Percentiles rank a stretch among this genome's conserved stretches.
phyloP scores from a whole-genome alignment of 768 basidiomycete genomes.

The Paxillus ammoniavirescens region DNA sequence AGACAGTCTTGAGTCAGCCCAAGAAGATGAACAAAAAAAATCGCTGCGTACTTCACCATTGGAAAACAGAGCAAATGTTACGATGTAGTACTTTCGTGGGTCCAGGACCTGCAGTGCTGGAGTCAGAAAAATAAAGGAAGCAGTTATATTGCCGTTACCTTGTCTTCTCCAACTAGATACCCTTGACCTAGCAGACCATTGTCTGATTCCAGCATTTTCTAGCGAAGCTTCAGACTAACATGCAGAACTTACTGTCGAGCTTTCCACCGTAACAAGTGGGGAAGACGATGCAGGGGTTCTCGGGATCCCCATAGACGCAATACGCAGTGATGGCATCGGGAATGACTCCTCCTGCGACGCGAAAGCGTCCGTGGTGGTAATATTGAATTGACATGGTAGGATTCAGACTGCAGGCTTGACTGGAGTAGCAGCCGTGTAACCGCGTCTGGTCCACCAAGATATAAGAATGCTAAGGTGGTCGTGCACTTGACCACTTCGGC shows the following conservation, averaged over 20 bases:
- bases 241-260: slow-evolving; percentile 43
- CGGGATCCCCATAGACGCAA: slow-evolving; percentile 51
- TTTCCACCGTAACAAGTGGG: slow-evolving; percentile 58
- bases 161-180: slow-evolving; percentile 52
- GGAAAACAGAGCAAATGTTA: slow-evolving; percentile 57
- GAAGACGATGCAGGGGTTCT: slow-evolving; percentile 58
- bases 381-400: slow-evolving; percentile 36
- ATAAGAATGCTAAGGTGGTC: background rate
- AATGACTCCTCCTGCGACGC: slow-evolving; percentile 49
- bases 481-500: background rate
- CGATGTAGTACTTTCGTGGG: slow-evolving; percentile 50
- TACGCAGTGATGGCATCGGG: slow-evolving; percentile 62
- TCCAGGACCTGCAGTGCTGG: slow-evolving; percentile 40
- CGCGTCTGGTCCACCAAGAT: background rate
- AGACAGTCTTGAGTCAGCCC: background rate
- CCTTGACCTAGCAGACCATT: slow-evolving; percentile 39
- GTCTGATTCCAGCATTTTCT: slow-evolving; percentile 7
- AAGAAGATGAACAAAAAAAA: background rate
- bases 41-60: slow-evolving; percentile 50
- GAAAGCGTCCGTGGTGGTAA: slow-evolving; percentile 55
- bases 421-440: background rate
- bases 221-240: background rate
- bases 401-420: background rate
- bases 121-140: background rate
- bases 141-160: slow-evolving; percentile 30